These are phyloP conservation scores for Kodamaea kakaduensis DNA, from an alignment of 805 yeast genomes.

Conservation along the genomic window DNA sequence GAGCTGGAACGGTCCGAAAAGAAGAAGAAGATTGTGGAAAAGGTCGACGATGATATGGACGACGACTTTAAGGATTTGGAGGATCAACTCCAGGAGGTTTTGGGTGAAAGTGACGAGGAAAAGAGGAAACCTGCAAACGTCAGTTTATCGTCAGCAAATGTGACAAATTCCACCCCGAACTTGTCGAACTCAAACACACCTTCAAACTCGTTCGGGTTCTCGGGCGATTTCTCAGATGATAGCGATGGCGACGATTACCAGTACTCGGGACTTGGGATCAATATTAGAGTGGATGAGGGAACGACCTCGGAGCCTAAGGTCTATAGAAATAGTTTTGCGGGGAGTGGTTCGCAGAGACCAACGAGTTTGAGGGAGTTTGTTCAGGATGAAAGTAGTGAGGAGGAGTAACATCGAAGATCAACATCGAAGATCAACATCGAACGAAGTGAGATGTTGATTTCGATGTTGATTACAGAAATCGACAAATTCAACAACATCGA, in stretches of 20 bases:
- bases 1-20: slow-evolving; percentile 7
- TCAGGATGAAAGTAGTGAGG: slow-evolving; percentile 26
- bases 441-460: too few relatives aligned
- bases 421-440: too few relatives aligned
- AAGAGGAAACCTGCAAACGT: neutral
- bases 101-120: slow-evolving; percentile 20
- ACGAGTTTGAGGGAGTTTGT: slow-evolving; percentile 38
- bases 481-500: too few relatives aligned
- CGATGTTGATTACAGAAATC: too few relatives aligned
- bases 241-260: slow-evolving; percentile 22
- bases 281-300: slow-evolving; percentile 21
- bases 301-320: slow-evolving; percentile 6
- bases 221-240: slow-evolving; percentile 23
- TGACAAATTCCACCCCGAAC: neutral
- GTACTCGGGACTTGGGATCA: slow-evolving; percentile 21
- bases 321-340: slow-evolving; percentile 6
- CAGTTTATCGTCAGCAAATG: neutral
- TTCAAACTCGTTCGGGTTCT: slow-evolving; percentile 1
- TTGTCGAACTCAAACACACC: neutral
- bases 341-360: slow-evolving; percentile 21
- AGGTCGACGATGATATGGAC: slow-evolving; percentile 20
- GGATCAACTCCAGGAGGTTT: slow-evolving; percentile 39
- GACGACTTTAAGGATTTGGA: slow-evolving; percentile 44
- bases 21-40: slow-evolving; percentile 9
- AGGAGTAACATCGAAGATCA: too few relatives aligned